Percentiles rank a stretch among this genome's conserved stretches.
Evolutionary conservation across 2,329 filamentous ascomycete species (phyloP).

Genomic region (Pezicula rhizophila): DNA sequence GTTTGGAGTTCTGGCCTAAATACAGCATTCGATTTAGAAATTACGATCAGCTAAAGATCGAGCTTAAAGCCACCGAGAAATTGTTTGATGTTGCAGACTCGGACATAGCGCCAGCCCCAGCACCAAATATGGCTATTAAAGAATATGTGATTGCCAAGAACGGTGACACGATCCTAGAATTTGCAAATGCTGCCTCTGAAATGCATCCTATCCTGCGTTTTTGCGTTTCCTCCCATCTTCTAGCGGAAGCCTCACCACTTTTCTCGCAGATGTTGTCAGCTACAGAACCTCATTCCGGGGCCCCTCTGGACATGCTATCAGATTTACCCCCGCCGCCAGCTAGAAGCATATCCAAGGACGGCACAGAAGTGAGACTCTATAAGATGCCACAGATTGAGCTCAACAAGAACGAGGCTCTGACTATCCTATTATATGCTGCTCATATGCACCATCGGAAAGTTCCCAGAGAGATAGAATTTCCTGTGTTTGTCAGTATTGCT

Average conservation of each 20-base stretch:
- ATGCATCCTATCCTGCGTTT: slow-evolving; percentile 38
- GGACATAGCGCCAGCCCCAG: slow-evolving; percentile 29
- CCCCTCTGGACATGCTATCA: slow-evolving; percentile 13
- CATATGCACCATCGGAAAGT: slow-evolving; percentile 43
- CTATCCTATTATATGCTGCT: slow-evolving; percentile 44
- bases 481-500: slow-evolving; percentile 45
- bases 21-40: slow-evolving; percentile 43
- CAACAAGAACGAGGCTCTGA: slow-evolving; percentile 35
- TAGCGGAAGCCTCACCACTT: slow-evolving; percentile 45
- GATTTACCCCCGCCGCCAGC: slow-evolving; percentile 23
- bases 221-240: slow-evolving; percentile 43
- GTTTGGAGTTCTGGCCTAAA: slow-evolving; percentile 37
- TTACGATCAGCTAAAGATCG: slow-evolving; percentile 38
- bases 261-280: slow-evolving; percentile 42
- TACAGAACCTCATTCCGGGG: slow-evolving; percentile 7
- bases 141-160: slow-evolving; percentile 38
- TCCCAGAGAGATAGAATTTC: slow-evolving; percentile 40
- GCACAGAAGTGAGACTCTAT: slow-evolving; percentile 39
- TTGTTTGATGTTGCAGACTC: slow-evolving; percentile 36
- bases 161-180: slow-evolving; percentile 47
- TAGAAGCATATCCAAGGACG: slow-evolving; percentile 36
- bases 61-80: slow-evolving; percentile 34
- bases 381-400: slow-evolving; percentile 47
- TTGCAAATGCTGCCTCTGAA: slow-evolving; percentile 36
- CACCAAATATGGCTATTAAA: slow-evolving; percentile 32